Base-by-base conservation (phyloP, 352 stramenopile species). In the Globisporangium ultimum region DNA sequence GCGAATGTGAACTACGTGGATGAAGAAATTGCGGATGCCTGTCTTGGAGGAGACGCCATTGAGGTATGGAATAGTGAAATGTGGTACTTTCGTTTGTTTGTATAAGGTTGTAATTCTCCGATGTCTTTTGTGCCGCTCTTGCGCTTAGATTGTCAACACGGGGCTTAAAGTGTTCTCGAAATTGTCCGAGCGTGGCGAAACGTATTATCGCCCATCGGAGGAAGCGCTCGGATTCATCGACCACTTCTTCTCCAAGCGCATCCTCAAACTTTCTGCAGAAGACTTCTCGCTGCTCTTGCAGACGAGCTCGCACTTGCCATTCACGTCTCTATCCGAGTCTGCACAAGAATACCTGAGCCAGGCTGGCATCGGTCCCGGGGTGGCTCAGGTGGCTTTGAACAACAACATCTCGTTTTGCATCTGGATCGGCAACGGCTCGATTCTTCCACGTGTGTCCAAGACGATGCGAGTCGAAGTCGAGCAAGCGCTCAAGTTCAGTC, bases 121-220 rank as follows among this genome's bases (percentile, higher is more conserved):
- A n/a, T 58, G 47, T 52, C 2, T n/a, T 17, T 8, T 51, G 15
- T 13, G 10, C n/a, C n/a, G 9, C 3, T 61, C 24, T n/a, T 47
- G 6, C 52, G 42, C 57, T 62, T 58, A 97, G 80, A 90, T 98
- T 59, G 84, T 98, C n/a, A 95, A 97, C 66, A 96, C 88, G 47
- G 91, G 91, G 6, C 82, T 97, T 53, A 93, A 93, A 60, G 80
- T 95, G 4, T 97, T 97, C 55, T 83, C 84, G 14, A 96, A 95
- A 51, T 66, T 85, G 34, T 84, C 71, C 2, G 77, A 89, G 28
- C 62, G 70, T 18, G 76, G 78, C 3, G 74, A 91, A 50, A 79
- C 78, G 12, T 90, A 84, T 56, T 97, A 96, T 61, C 88, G 91
- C 2, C 75, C 91, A 1, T 92, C 82, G 0, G 86, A 96, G 55